phyloP scores from a whole-genome alignment of 78 protist genomes.

The Tieghemostelium lacteum region DNA sequence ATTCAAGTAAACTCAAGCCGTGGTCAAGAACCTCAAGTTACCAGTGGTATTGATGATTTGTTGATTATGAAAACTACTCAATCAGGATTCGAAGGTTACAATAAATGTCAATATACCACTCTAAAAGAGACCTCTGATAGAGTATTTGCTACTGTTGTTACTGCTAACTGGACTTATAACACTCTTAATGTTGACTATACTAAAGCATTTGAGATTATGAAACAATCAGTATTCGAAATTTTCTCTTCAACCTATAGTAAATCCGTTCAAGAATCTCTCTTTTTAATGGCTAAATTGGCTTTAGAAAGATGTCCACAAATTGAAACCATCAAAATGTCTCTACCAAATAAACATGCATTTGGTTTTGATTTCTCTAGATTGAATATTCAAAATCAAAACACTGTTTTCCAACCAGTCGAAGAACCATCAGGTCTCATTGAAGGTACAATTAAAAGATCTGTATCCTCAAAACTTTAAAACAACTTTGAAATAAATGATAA shows the following conservation, averaged over 20 bases:
- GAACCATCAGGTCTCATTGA: constrained; percentile 80
- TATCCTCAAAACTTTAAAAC: constrained; percentile 25
- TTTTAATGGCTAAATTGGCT: constrained; percentile 36
- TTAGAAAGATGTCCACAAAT: constrained; percentile 4
- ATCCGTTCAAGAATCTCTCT: constrained; percentile 78
- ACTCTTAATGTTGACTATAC: constrained; percentile 32
- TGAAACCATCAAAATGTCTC: constrained; percentile 17
- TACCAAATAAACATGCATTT: constrained; percentile 79
- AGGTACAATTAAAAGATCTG: constrained; percentile 79
- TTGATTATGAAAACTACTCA: constrained; percentile 82
- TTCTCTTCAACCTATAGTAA: constrained; percentile 40
- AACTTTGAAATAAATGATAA: not conserved
- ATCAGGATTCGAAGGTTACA: constrained; percentile 81
- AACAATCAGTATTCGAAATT: constrained; percentile 43
- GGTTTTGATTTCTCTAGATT: constrained; percentile 58
- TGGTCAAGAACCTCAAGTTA: constrained; percentile 30
- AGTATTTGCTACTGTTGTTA: constrained; percentile 66
- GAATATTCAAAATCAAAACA: constrained; percentile 25
- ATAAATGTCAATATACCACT: constrained; percentile 67
- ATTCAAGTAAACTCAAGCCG: constrained; percentile 4
- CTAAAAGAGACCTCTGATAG: constrained; percentile 72
- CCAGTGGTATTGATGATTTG: constrained; percentile 70
- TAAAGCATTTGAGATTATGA: constrained; percentile 11
- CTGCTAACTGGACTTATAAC: constrained; percentile 67
- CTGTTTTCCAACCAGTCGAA: constrained; percentile 75